Evolutionary conservation across 306 rosid species (phyloP).

Genomic region (Dryas alaskensis): DNA sequence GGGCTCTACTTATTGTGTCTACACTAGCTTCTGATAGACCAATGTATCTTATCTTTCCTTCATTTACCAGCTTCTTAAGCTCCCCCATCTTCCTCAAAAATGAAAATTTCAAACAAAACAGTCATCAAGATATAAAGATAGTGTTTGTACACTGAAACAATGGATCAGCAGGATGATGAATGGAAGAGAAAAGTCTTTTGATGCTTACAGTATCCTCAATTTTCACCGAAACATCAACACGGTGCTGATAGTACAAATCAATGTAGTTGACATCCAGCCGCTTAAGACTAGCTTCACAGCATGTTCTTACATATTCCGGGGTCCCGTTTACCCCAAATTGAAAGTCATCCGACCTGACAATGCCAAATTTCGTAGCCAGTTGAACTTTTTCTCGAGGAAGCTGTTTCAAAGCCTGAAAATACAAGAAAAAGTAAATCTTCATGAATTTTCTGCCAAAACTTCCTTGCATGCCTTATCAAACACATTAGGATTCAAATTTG

Average conservation of each 20-base stretch:
- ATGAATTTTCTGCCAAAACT: neutral
- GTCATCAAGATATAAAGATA: neutral
- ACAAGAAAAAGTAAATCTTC: constrained; percentile 10
- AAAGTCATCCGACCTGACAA: constrained; percentile 16
- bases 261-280: constrained; percentile 45
- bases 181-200: constrained; percentile 4
- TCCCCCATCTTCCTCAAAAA: constrained; percentile 29
- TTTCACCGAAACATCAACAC: constrained; percentile 58
- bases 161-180: neutral
- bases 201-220: constrained; percentile 71
- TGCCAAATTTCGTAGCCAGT: constrained; percentile 71
- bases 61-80: constrained; percentile 58
- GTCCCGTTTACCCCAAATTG: constrained; percentile 42
- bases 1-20: constrained; percentile 64
- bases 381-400: constrained; percentile 67
- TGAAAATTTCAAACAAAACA: neutral
- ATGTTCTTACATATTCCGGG: constrained; percentile 53
- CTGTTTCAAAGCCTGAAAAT: constrained; percentile 55
- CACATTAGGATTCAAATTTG: no score
- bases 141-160: neutral
- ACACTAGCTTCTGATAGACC: constrained; percentile 58
- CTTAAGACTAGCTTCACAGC: constrained; percentile 70
- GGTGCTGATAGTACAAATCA: constrained; percentile 60
- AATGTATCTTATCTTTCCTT: constrained; percentile 63
- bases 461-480: constrained; percentile 4